These are phyloP conservation scores for Cladosporium sp. DNA, from an alignment of 2,329 filamentous ascomycete genomes.

Conservation along the genomic window DNA sequence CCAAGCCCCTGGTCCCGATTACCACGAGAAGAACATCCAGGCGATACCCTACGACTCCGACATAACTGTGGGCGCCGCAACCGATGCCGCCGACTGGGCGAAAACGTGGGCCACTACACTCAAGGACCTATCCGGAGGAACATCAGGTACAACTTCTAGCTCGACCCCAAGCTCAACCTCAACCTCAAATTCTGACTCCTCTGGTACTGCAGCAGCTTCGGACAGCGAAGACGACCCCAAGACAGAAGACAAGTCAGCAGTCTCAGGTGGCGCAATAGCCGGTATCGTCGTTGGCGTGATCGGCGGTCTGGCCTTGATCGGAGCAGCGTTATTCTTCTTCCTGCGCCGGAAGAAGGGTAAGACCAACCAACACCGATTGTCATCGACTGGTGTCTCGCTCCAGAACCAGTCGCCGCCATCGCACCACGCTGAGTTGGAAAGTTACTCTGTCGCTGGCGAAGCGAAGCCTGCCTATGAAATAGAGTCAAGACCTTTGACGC, in stretches of 20 bases:
- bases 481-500: not conserved
- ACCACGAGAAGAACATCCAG: not conserved
- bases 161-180: constrained; percentile 21
- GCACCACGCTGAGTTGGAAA: not conserved
- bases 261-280: constrained; percentile 37
- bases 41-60: constrained; percentile 8
- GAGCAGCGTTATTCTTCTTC: constrained; percentile 21
- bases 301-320: constrained; percentile 26
- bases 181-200: not conserved
- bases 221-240: not conserved
- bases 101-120: constrained; percentile 8
- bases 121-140: not conserved
- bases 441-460: not conserved
- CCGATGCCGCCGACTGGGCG: not conserved
- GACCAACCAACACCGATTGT: not conserved
- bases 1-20: constrained; percentile 16
- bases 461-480: constrained; percentile 1
- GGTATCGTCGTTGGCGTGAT: constrained; percentile 41
- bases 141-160: not conserved
- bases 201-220: constrained; percentile 22
- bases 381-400: not conserved
- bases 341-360: constrained; percentile 5
- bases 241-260: not conserved
- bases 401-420: not conserved
- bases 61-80: constrained; percentile 1